Percentiles rank a stretch among this genome's conserved stretches.
These are phyloP conservation scores for Trichomonas vaginalis DNA, from an alignment of 208 protist species.

Conservation along the genomic window DNA sequence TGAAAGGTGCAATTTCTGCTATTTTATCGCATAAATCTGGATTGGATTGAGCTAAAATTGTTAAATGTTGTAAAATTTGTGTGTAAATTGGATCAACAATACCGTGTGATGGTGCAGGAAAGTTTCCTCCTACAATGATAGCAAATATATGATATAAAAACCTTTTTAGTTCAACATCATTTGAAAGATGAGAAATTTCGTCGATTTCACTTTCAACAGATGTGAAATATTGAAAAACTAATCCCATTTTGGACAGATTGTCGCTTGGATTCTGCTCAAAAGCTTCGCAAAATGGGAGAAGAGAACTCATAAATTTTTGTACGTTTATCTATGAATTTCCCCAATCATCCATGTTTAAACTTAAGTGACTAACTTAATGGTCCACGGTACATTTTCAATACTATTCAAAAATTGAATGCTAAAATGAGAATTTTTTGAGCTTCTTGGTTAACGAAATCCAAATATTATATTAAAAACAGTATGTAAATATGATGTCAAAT, in stretches of 20 bases:
- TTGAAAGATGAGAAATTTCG: not conserved
- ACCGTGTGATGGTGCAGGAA: not conserved
- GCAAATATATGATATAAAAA: not conserved
- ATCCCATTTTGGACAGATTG: not conserved
- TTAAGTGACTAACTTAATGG: not conserved
- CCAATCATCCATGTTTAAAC: not conserved
- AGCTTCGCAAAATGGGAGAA: not conserved
- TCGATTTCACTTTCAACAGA: not conserved
- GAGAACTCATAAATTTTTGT: not conserved
- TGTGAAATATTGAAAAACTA: not conserved
- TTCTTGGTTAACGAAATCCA: not conserved
- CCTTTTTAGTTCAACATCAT: not conserved
- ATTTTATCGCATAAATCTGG: not conserved
- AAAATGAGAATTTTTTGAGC: not conserved
- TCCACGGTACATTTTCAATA: too few species aligned
- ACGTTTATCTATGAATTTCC: not conserved
- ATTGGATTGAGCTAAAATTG: not conserved
- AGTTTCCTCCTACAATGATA: not conserved
- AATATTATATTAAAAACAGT: not conserved
- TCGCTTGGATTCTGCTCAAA: not conserved
- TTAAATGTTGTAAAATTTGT: conserved; percentile 6
- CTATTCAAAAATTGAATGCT: too few species aligned
- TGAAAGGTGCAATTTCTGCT: not conserved
- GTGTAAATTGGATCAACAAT: not conserved
- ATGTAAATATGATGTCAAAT: too few species aligned